These are phyloP conservation scores for Glycyrrhiza uralensis DNA, from an alignment of 306 rosid species.

Conservation along the genomic window DNA sequence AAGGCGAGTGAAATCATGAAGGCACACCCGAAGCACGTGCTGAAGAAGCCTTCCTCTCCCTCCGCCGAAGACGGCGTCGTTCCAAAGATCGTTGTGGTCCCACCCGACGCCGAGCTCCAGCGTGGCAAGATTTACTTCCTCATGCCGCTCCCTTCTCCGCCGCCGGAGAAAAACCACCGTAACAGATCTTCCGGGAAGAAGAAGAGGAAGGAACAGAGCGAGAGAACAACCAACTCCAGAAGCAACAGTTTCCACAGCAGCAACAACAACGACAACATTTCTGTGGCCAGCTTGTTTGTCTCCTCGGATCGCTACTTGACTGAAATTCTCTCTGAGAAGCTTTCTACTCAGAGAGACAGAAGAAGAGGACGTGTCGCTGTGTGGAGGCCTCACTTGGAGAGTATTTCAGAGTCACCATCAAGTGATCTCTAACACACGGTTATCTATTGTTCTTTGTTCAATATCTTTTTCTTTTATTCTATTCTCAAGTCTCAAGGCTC, in stretches of 20 bases:
- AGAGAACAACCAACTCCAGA: background rate
- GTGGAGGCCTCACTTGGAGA: slow-evolving; percentile 91
- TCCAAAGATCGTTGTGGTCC: slow-evolving; percentile 79
- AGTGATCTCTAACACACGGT: slow-evolving; percentile 39
- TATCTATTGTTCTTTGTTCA: slow-evolving; percentile 4
- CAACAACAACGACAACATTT: slow-evolving; percentile 2
- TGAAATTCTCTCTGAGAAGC: slow-evolving; percentile 82
- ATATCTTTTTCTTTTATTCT: slow-evolving; percentile 18
- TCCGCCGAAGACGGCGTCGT: slow-evolving; percentile 48
- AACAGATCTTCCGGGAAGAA: slow-evolving; percentile 32
- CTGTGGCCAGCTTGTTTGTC: slow-evolving; percentile 44
- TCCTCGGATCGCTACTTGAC: slow-evolving; percentile 74
- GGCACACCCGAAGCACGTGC: slow-evolving; percentile 80
- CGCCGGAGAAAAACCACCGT: slow-evolving; percentile 25
- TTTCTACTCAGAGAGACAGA: slow-evolving; percentile 66
- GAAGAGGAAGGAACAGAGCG: slow-evolving; percentile 38
- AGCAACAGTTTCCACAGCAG: background rate
- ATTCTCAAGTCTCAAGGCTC: slow-evolving; percentile 11
- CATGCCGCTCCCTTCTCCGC: slow-evolving; percentile 59
- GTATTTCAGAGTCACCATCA: slow-evolving; percentile 81
- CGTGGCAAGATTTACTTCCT: slow-evolving; percentile 99
- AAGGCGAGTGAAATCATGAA: slow-evolving; percentile 85
- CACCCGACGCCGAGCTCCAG: slow-evolving; percentile 87
- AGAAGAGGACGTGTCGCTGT: slow-evolving; percentile 86
- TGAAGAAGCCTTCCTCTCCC: slow-evolving; percentile 76